phyloP scores from a whole-genome alignment of 1,139 yeast genomes.

The Debaryomyces subglobosus region DNA sequence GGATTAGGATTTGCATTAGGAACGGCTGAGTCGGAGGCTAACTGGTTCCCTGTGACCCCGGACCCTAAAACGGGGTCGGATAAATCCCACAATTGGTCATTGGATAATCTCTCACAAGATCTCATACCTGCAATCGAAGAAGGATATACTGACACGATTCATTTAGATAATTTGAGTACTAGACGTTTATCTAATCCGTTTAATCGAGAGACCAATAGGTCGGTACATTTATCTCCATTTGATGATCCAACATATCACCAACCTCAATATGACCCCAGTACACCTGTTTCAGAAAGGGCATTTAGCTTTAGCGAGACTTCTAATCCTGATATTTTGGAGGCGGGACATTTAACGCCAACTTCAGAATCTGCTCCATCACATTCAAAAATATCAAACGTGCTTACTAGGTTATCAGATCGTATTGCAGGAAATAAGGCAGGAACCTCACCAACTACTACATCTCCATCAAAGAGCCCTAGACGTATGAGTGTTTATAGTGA shows the following conservation, averaged over 20 bases:
- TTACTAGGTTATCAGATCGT: slow-evolving; percentile 45
- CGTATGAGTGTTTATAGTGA: background rate
- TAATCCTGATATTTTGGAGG: slow-evolving; percentile 15
- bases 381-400: slow-evolving; percentile 30
- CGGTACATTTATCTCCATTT: slow-evolving; percentile 8
- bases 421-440: slow-evolving; percentile 40
- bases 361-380: slow-evolving; percentile 18
- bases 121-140: slow-evolving; percentile 6
- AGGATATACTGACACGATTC: slow-evolving; percentile 26
- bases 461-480: slow-evolving; percentile 1
- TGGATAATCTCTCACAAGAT: slow-evolving; percentile 1
- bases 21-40: slow-evolving; percentile 24
- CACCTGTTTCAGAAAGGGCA: background rate
- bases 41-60: slow-evolving; percentile 36
- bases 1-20: slow-evolving; percentile 46
- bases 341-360: slow-evolving; percentile 14
- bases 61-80: slow-evolving; percentile 1
- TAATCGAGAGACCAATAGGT: background rate
- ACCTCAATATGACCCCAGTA: background rate
- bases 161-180: slow-evolving; percentile 17
- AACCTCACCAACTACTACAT: slow-evolving; percentile 15
- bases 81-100: background rate
- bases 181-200: background rate
- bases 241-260: slow-evolving; percentile 3
- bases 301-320: background rate